Base-by-base conservation (phyloP, 345 rosid genomes). In the Garcia nutans region DNA sequence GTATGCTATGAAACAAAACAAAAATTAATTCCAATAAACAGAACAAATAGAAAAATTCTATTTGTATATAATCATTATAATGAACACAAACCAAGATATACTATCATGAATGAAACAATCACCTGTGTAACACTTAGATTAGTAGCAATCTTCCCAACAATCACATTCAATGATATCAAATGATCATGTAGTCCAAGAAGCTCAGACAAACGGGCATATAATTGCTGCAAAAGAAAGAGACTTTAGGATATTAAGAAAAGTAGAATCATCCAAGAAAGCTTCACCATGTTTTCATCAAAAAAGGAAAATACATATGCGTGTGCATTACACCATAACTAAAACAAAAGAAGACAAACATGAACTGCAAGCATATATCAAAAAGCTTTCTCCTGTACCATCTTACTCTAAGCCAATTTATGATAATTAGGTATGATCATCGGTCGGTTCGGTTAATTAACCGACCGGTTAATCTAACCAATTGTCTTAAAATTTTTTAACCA, bases 81-180 rank as follows among this genome's bases (percentile, higher is more conserved):
- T 12, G 31, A 68, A 55, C n/a, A 65, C 20, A 62, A 57, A 28
- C 8, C 8, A 72, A 77, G 5, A 57, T n/a, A 6, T 73, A 75
- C 12, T 54, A 68, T 52, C 44, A 33, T 20, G 2, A 65, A 73
- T 19, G n/a, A 77, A 50, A 44, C 13, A 70, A 50, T 84, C 68
- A 96, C 99, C 97, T 83, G 88, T 13, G 97, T 93, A 96, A 76
- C 96, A 93, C 87, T 96, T 96, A 96, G 86, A 82, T 96, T 96
- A 76, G 97, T 91, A 74, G 95, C 97, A 72, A 93, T 96, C 86
- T 96, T 96, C 73, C 94, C 90, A 81, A 92, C 92, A 84, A 96
- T 93, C 73, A 96, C 93, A 85, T 96, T 93, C 86, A 96, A 76
- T 31, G 93, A 82, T 77, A 90, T 77, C 58, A 96, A 83, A 88